Evolutionary conservation across 371 early-diverging fungal species (phyloP).

Genomic region (Actinomucor elegans): DNA sequence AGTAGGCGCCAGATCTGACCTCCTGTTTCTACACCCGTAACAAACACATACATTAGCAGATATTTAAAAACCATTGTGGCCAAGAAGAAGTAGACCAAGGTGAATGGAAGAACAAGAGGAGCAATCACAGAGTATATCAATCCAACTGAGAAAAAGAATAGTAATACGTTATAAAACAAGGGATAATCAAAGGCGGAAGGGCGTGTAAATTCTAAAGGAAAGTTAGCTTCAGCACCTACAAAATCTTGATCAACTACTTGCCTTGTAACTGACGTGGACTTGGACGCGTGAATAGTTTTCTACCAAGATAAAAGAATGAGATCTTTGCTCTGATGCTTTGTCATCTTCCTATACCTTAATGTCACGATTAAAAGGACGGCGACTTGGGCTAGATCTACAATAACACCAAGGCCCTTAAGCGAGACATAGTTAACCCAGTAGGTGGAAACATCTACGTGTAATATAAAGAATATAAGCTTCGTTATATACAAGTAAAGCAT

Average conservation of each 20-base stretch:
- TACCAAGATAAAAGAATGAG: background rate
- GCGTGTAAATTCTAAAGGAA: constrained; percentile 55
- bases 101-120: constrained; percentile 69
- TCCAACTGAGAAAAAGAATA: constrained; percentile 71
- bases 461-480: background rate
- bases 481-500: no score
- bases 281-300: constrained; percentile 57
- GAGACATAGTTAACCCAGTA: constrained; percentile 79
- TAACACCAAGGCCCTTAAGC: constrained; percentile 61
- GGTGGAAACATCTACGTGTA: constrained; percentile 33
- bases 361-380: constrained; percentile 58
- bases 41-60: constrained; percentile 62
- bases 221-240: no score
- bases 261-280: constrained; percentile 75
- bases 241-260: no score
- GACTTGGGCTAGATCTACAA: constrained; percentile 71
- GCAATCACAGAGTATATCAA: constrained; percentile 71
- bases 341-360: constrained; percentile 53
- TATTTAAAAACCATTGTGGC: constrained; percentile 70
- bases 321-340: no score
- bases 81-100: constrained; percentile 60
- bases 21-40: constrained; percentile 68
- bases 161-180: constrained; percentile 66
- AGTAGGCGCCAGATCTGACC: constrained; percentile 79
- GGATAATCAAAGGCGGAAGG: constrained; percentile 74